phyloP scores from a whole-genome alignment of 495 filamentous ascomycete genomes.

The Neurospora intermedia region DNA sequence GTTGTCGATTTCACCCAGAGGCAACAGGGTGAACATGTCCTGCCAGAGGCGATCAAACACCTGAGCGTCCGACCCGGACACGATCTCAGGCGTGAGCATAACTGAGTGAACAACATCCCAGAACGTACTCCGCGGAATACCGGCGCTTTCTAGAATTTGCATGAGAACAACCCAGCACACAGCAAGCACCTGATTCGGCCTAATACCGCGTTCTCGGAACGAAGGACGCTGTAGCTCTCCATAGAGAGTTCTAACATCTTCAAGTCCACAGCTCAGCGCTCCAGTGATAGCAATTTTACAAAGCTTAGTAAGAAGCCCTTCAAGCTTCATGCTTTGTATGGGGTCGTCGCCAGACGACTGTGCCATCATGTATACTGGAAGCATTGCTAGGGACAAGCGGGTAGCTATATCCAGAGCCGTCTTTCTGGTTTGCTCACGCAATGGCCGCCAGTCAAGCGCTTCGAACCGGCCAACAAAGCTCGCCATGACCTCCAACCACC shows the following conservation, averaged over 20 bases:
- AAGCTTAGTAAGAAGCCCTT: conserved; percentile 32
- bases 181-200: conserved; percentile 41
- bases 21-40: conserved; percentile 61
- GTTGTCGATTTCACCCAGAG: conserved; percentile 64
- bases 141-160: conserved; percentile 42
- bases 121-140: conserved; percentile 37
- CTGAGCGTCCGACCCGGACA: conserved; percentile 35
- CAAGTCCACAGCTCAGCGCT: conserved; percentile 38
- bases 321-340: conserved; percentile 26
- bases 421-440: conserved; percentile 1
- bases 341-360: conserved; percentile 14
- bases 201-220: conserved; percentile 56
- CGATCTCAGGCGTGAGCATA: conserved; percentile 24
- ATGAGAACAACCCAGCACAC: conserved; percentile 59
- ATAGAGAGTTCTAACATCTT: conserved; percentile 49
- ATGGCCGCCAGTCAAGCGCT: conserved; percentile 7
- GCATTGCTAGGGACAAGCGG: conserved; percentile 10
- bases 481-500: conserved; percentile 34
- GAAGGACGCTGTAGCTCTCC: conserved; percentile 45
- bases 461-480: conserved; percentile 28
- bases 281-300: conserved; percentile 26
- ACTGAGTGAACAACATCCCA: conserved; percentile 47
- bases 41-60: conserved; percentile 63
- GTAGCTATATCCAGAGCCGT: conserved; percentile 8
- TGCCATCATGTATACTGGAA: conserved; percentile 22